Conservation (phyloP, 352 stramenopile species). For the Phytopythium helicoides region DNA sequence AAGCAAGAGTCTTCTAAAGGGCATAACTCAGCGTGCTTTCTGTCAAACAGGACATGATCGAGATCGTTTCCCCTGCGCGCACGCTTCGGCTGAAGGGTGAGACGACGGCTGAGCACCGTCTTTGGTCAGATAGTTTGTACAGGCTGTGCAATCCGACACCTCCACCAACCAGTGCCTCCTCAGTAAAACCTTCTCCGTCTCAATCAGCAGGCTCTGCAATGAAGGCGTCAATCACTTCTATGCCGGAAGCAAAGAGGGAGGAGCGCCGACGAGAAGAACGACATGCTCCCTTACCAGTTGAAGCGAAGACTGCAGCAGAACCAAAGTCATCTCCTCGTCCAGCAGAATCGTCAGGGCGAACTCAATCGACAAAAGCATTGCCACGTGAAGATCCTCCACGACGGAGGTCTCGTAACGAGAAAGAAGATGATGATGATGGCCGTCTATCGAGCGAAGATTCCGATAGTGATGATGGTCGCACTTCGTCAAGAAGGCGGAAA, state of each 20-base stretch:
- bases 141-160: conserved; percentile 55
- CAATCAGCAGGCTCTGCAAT: conserved; percentile 1
- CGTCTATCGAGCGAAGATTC: conserved; percentile 8
- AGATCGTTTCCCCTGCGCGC: conserved; percentile 69
- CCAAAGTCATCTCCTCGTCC: conserved; percentile 4
- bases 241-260: conserved; percentile 13
- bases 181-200: conserved; percentile 2
- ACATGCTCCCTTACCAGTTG: background rate
- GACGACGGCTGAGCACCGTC: conserved; percentile 65
- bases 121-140: conserved; percentile 82
- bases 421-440: conserved; percentile 8
- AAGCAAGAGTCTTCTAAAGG: background rate
- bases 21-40: background rate
- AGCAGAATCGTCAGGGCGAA: background rate
- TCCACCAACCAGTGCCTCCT: conserved; percentile 10
- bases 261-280: conserved; percentile 7
- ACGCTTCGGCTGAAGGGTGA: conserved; percentile 82
- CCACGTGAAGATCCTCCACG: background rate
- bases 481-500: background rate
- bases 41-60: conserved; percentile 67
- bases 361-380: background rate
- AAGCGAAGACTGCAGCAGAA: conserved; percentile 17
- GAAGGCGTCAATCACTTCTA: conserved; percentile 4
- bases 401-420: conserved; percentile 6
- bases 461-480: conserved; percentile 3